Evolutionary conservation across 164 flowering plant species (phyloP).

Genomic region (Warburgia ugandensis): DNA sequence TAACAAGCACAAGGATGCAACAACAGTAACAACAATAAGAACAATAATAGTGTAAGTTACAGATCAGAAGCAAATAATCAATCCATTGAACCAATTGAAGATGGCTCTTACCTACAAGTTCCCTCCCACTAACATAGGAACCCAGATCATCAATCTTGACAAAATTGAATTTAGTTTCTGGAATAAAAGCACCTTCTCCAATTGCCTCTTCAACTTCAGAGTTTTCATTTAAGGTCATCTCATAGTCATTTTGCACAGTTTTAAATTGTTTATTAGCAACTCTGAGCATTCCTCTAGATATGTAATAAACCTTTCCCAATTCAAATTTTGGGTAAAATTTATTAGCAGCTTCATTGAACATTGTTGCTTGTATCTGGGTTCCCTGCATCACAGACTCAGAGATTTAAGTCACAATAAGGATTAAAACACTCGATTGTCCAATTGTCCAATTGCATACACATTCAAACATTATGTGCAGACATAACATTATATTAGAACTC

Average conservation of each 20-base stretch:
- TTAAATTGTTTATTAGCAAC: conserved; percentile 89
- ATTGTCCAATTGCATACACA: no score
- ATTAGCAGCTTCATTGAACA: conserved; percentile 89
- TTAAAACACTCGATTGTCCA: no score
- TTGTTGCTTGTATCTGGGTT: conserved; percentile 97
- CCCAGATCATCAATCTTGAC: conserved; percentile 79
- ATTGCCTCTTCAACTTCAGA: conserved; percentile 85
- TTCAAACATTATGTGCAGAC: no score
- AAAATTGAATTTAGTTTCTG: conserved; percentile 71
- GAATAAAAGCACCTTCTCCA: conserved; percentile 57
- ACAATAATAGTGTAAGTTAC: no score
- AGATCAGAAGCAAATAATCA: no score
- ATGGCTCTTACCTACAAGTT: conserved; percentile 58
- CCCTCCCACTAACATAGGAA: conserved; percentile 62
- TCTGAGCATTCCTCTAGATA: conserved; percentile 69
- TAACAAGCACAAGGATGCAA: no score
- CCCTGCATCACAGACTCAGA: conserved; percentile 58
- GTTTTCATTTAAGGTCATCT: conserved; percentile 83
- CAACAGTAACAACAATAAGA: no score
- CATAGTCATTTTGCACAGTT: conserved; percentile 93
- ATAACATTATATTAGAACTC: no score
- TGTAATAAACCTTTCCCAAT: conserved; percentile 83
- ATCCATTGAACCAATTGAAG: neutral
- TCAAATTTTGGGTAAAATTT: conserved; percentile 74
- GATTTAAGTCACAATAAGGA: no score